A percentile compares a stretch with the other conserved stretches of the same genome.
Evolutionary conservation across 257 asterid species (phyloP).

Genomic region (Petrea volubilis): DNA sequence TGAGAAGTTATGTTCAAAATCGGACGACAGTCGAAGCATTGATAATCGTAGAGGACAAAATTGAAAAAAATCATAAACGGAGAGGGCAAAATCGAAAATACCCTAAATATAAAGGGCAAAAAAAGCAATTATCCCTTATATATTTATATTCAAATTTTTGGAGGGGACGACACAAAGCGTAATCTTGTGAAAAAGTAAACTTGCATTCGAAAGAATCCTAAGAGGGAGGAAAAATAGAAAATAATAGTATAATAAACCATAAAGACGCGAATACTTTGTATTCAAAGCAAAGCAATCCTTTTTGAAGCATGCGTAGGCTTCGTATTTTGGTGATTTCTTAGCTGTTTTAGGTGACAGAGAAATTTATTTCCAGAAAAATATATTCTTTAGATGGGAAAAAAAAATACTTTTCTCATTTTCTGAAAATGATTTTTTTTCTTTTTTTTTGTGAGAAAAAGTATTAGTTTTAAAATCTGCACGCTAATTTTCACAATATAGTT

Average conservation of each 20-base stretch:
- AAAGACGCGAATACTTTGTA: constrained; percentile 26
- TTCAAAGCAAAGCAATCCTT: constrained; percentile 35
- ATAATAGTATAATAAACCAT: not conserved
- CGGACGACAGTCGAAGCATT: too few relatives aligned
- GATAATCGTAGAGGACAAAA: too few relatives aligned
- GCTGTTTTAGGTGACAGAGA: too few relatives aligned
- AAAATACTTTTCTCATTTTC: too few relatives aligned
- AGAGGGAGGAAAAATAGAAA: not conserved
- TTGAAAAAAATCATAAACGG: too few relatives aligned
- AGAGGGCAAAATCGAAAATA: not conserved
- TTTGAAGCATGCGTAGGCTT: not conserved
- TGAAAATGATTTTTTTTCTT: too few relatives aligned
- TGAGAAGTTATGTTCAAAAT: too few relatives aligned
- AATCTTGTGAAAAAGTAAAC: constrained; percentile 5
- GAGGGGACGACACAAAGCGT: not conserved
- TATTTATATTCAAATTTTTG: not conserved
- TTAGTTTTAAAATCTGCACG: too few relatives aligned
- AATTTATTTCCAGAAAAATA: too few relatives aligned
- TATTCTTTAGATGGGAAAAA: too few relatives aligned
- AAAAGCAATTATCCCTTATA: not conserved
- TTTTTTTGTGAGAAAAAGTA: too few relatives aligned
- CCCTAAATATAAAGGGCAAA: not conserved
- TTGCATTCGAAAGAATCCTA: not conserved
- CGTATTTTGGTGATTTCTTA: not conserved
- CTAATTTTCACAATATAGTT: too few relatives aligned